A percentile compares a stretch with the other conserved stretches of the same genome.
phyloP scores from a whole-genome alignment of 2,329 filamentous ascomycete genomes.

The Ceratocystis colombiana region DNA sequence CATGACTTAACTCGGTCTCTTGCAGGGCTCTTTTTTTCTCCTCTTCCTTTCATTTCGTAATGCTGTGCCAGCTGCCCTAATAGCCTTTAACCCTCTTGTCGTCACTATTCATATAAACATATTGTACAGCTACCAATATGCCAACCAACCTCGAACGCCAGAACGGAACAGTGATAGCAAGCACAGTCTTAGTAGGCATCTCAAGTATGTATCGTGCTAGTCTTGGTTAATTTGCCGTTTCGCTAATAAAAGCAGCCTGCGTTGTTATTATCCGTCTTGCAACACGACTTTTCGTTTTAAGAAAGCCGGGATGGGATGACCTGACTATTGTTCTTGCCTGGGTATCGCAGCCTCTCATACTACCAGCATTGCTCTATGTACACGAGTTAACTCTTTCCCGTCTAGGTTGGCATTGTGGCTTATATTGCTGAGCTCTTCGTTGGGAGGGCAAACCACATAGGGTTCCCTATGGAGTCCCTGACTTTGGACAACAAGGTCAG shows the following conservation, averaged over 20 bases:
- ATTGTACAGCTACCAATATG: slow-evolving; percentile 23
- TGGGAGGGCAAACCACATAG: slow-evolving; percentile 27
- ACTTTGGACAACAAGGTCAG: slow-evolving; percentile 27
- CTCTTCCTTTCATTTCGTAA: neutral
- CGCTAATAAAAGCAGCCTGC: slow-evolving; percentile 22
- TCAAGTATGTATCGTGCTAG: slow-evolving; percentile 23
- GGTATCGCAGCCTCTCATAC: slow-evolving; percentile 18
- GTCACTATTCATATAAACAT: neutral
- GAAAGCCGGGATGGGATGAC: slow-evolving; percentile 28
- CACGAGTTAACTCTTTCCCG: neutral
- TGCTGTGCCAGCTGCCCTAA: neutral
- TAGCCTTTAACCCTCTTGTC: neutral
- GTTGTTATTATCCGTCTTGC: slow-evolving; percentile 26
- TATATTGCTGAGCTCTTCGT: slow-evolving; percentile 28
- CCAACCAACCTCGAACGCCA: slow-evolving; percentile 27
- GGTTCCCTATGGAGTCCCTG: slow-evolving; percentile 26
- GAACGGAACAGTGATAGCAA: slow-evolving; percentile 26
- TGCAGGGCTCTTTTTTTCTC: neutral
- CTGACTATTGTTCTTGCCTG: slow-evolving; percentile 26
- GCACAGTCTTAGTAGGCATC: slow-evolving; percentile 26
- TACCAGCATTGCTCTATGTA: neutral
- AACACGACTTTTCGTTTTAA: slow-evolving; percentile 25
- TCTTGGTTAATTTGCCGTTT: neutral
- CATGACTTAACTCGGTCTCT: neutral
- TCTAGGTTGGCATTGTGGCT: slow-evolving; percentile 20